Percentiles rank a stretch among this genome's conserved stretches.
These are phyloP conservation scores for Rehmannia glutinosa DNA, from an alignment of 257 asterid species.

Conservation along the genomic window DNA sequence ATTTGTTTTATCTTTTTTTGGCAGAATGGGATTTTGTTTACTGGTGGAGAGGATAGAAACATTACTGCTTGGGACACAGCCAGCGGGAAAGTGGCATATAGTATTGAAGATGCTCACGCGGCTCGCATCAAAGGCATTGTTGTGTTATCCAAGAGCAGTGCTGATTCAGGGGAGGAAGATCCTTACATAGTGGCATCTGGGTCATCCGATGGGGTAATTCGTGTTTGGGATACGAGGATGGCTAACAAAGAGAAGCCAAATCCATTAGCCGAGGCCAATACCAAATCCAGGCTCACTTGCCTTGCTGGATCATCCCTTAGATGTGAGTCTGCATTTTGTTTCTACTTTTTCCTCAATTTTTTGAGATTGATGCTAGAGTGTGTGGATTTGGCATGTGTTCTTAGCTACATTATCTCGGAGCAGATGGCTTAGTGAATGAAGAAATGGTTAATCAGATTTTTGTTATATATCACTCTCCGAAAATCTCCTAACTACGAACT, in stretches of 20 bases:
- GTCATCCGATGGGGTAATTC: slow-evolving; percentile 87
- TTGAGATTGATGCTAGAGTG: background rate
- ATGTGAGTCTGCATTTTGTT: slow-evolving; percentile 45
- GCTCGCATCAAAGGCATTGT: slow-evolving; percentile 89
- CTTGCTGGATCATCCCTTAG: slow-evolving; percentile 85
- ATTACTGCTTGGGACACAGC: slow-evolving; percentile 81
- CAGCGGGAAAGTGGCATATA: slow-evolving; percentile 68
- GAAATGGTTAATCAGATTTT: background rate
- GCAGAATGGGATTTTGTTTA: slow-evolving; percentile 72
- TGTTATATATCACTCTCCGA: no score
- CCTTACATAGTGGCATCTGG: slow-evolving; percentile 85
- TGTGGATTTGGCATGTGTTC: background rate
- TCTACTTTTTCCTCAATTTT: background rate
- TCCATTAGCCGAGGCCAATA: slow-evolving; percentile 68
- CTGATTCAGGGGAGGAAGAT: slow-evolving; percentile 43
- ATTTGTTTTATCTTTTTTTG: background rate
- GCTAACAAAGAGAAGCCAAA: slow-evolving; percentile 37
- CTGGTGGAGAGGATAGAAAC: slow-evolving; percentile 90
- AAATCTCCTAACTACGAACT: no score
- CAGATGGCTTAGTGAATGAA: background rate
- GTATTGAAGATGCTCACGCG: slow-evolving; percentile 73
- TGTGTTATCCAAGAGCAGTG: slow-evolving; percentile 48
- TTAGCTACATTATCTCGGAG: background rate
- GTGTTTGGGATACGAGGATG: slow-evolving; percentile 92
- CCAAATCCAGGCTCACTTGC: slow-evolving; percentile 92